Evolutionary conservation across 2,329 filamentous ascomycete species (phyloP), one percentile per base, ranked within the genome.

Genomic region (Aspergillus aculeatinus): DNA sequence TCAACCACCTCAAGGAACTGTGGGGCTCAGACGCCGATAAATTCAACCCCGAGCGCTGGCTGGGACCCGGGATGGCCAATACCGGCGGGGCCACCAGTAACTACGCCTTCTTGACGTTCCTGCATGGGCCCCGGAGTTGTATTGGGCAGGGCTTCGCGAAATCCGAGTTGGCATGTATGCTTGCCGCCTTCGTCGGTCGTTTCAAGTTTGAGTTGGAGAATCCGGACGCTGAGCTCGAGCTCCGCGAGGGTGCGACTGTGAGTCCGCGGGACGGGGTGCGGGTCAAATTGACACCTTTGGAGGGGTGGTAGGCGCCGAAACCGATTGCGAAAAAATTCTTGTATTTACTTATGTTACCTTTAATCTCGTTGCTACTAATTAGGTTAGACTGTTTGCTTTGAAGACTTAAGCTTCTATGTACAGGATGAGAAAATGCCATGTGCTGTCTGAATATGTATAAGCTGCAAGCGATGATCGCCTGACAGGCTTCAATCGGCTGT

Each of bases 101-200:
- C 74, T 96, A 89, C 72, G 85, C 88, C 0, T 88, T 89, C 68
- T 72, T 94, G 76, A 94, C 91, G 0, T 96, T 96, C 76, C 74
- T 96, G 60, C 91, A 96, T 72, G 93, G 93, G 0, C 92, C 92
- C 2, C 81, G 92, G 56, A 90, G 88, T 70, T 96, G 93, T 72
- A 96, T 96, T 67, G 93, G 92, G 0, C 84, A 88, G 74, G 81
- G 82, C 2, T 96, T 96, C 76, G 90, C 93, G 0, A 89, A 87
- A 72, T 86, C 89, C 0, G 94, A 97, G 80, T 90, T 96, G 75
- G 91, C 91, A 9, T 94, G 89, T 71, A 77, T 97, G 63, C 72
- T 97, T 51, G 92, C 92, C 23, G 83, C 85, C 9, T 87, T 90
- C 82, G 83, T 94, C 4, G 92, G 92, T 1, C 82, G 85, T 42